Conservation (phyloP, 192 early-diverging fungal genomes). For the Coemansia sp. region DNA sequence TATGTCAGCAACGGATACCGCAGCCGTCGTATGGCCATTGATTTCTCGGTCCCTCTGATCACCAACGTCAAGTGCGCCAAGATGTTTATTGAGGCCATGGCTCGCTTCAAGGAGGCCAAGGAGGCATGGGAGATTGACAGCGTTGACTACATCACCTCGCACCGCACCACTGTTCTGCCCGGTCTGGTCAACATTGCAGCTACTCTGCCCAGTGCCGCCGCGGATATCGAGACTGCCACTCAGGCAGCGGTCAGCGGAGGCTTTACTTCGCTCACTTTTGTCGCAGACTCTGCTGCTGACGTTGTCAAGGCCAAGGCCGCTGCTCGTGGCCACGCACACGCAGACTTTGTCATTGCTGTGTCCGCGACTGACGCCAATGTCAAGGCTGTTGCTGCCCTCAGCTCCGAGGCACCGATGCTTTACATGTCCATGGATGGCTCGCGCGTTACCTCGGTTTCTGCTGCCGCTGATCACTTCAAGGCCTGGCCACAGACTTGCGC, state of each 20-base stretch:
- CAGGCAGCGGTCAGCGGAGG: conserved; percentile 82
- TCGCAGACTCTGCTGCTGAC: conserved; percentile 58
- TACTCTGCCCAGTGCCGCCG: conserved; percentile 60
- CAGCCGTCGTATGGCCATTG: conserved; percentile 96
- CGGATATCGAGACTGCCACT: conserved; percentile 61
- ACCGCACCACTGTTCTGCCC: conserved; percentile 80
- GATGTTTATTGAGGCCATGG: conserved; percentile 94
- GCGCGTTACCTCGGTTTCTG: conserved; percentile 13
- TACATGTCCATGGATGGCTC: conserved; percentile 62
- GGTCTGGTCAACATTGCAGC: conserved; percentile 85
- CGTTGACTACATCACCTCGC: conserved; percentile 91
- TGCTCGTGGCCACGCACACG: conserved; percentile 61
- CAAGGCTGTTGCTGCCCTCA: conserved; percentile 51
- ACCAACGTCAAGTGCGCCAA: conserved; percentile 99
- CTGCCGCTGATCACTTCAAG: conserved; percentile 65
- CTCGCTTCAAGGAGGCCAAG: conserved; percentile 59
- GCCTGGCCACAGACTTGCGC: conserved; percentile 76
- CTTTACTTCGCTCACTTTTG: conserved; percentile 74
- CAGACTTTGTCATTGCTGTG: conserved; percentile 75
- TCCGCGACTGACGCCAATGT: conserved; percentile 72
- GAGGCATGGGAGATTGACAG: conserved; percentile 68
- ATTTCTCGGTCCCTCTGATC: conserved; percentile 94
- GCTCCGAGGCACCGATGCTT: conserved; percentile 56
- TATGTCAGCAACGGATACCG: conserved; percentile 95
- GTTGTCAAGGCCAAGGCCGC: conserved; percentile 56